These are phyloP conservation scores for Podosphaera fusca DNA, from an alignment of 2,329 filamentous ascomycete species.

Conservation along the genomic window DNA sequence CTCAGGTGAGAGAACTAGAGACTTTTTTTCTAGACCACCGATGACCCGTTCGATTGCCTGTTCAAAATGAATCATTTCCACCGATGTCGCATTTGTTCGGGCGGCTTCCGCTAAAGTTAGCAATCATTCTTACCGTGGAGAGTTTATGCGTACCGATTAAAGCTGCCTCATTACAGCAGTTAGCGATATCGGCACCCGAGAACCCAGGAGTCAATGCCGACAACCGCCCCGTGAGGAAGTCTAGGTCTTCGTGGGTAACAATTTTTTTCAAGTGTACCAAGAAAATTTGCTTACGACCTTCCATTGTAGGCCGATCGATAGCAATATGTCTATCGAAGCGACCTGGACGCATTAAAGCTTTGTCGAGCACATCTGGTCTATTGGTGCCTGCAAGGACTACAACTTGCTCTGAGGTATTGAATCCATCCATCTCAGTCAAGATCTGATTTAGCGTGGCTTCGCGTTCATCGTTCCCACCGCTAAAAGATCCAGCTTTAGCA, in stretches of 20 bases:
- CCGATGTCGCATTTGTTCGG: conserved; percentile 53
- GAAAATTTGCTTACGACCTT: conserved; percentile 90
- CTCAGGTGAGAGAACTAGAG: conserved; percentile 70
- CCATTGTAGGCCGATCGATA: conserved; percentile 91
- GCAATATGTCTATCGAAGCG: conserved; percentile 92
- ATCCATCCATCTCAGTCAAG: conserved; percentile 96
- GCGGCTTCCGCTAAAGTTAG: conserved; percentile 42
- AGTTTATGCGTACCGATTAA: conserved; percentile 49
- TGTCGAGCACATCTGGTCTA: conserved; percentile 79
- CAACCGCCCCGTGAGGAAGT: conserved; percentile 69
- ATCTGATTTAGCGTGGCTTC: conserved; percentile 97
- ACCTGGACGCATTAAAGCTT: conserved; percentile 86
- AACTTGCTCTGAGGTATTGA: conserved; percentile 90
- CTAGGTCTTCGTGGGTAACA: conserved; percentile 72
- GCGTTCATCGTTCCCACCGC: conserved; percentile 87
- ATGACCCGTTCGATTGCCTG: conserved; percentile 94
- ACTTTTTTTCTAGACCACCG: conserved; percentile 92
- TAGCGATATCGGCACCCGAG: conserved; percentile 92
- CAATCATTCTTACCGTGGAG: conserved; percentile 1
- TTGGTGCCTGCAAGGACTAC: conserved; percentile 95
- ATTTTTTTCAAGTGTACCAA: conserved; percentile 86
- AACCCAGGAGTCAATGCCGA: conserved; percentile 89
- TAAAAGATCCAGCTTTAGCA: conserved; percentile 52
- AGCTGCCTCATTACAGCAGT: conserved; percentile 93
- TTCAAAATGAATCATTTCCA: conserved; percentile 83